Evolutionary conservation across 306 rosid genomes (phyloP).

Genomic region (Acmispon strigosus): DNA sequence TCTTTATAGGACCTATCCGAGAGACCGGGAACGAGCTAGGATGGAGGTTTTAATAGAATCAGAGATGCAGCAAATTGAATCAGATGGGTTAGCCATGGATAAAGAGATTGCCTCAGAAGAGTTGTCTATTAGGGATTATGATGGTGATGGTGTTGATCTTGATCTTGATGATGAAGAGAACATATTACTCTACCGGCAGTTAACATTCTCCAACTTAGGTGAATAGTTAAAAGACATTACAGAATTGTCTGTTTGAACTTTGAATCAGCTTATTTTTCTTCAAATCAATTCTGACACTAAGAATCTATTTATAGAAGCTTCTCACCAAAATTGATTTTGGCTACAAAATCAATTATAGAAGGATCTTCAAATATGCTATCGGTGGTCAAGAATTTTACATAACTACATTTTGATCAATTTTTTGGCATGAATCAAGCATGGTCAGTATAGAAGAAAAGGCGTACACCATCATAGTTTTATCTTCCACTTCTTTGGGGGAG

Average conservation of each 20-base stretch:
- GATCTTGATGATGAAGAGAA: slow-evolving; percentile 53
- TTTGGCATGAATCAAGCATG: not conserved
- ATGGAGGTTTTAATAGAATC: slow-evolving; percentile 56
- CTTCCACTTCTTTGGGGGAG: not conserved
- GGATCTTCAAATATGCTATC: no score
- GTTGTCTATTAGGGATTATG: slow-evolving; percentile 39
- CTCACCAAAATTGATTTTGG: no score
- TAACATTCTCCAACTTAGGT: slow-evolving; percentile 36
- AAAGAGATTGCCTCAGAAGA: slow-evolving; percentile 31
- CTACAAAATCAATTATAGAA: no score
- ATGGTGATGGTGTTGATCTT: slow-evolving; percentile 29
- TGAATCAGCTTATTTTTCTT: no score
- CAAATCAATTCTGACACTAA: no score
- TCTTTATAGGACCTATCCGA: slow-evolving; percentile 75
- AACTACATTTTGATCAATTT: not conserved
- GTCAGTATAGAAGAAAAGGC: not conserved
- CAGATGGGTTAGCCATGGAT: slow-evolving; percentile 7
- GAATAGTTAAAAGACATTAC: slow-evolving; percentile 7
- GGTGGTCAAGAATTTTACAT: not conserved
- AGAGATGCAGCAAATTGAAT: slow-evolving; percentile 55
- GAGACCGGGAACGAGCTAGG: slow-evolving; percentile 75
- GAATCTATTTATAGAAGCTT: no score
- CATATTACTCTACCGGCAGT: slow-evolving; percentile 43
- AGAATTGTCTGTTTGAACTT: no score
- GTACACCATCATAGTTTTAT: slow-evolving; percentile 13